Base-by-base conservation (phyloP, 2,329 filamentous ascomycete species). In the Pseudonectria buxi region DNA sequence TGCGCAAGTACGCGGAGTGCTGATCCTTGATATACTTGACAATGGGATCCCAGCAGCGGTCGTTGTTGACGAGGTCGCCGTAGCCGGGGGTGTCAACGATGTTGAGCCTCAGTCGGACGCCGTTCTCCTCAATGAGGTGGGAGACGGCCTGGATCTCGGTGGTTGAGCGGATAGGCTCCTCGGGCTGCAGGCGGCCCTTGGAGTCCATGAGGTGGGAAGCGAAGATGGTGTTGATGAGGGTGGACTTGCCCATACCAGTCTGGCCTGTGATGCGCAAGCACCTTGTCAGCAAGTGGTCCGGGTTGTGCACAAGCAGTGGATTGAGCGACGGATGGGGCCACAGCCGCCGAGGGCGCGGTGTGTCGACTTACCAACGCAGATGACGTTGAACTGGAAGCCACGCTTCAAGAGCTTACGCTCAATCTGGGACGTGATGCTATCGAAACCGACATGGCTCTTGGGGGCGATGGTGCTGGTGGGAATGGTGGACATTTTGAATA, bases 21-120 rank as follows among this genome's bases (percentile, higher is more conserved):
- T 98, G 92, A 69, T 98, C 92, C 78, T 98, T 98, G 78, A 98
- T 98, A 71, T 98, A 98, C 76, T 98, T 98, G 76, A 98, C 90
- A 64, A 98, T 98, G 46, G 92, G 92, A 62, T 98, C 92, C 92
- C 92, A 98, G 81, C 92, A 98, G 76, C 92, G 85, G 72, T 98
- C 92, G 68, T 98, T 98, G 79, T 98, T 98, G 68, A 98, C 92
- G 61, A 95, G 80, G 59, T 98, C 92, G 59, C 92, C 92, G 59
- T 98, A 98, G 48, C 92, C 92, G 47, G 92, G 92, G 47, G 92
- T 98, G 64, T 98, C 92, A 58, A 98, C 92, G 59, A 98, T 98
- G 78, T 96, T 98, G 59, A 98, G 76, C 56, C 92, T 80, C 58
- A 98, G 81, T 61, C 92, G 89, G 53, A 98, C 92, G 54, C 92